Percentiles rank a stretch among this genome's conserved stretches.
phyloP scores from a whole-genome alignment of 768 basidiomycete species.

The Podaxis mareebaensis region DNA sequence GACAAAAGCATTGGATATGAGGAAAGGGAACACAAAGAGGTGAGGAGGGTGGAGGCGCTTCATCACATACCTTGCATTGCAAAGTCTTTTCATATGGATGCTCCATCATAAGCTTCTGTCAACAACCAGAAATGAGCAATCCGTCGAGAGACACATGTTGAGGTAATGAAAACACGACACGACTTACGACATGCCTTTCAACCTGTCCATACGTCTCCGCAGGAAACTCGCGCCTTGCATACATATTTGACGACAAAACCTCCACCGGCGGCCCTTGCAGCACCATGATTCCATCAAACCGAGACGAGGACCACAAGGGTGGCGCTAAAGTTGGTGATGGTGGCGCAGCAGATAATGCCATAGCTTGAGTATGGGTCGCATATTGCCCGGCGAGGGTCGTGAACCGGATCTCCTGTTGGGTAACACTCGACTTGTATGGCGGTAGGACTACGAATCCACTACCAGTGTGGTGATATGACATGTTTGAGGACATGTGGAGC shows the following conservation, averaged over 20 bases:
- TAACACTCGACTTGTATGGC: neutral
- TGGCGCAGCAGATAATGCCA: neutral
- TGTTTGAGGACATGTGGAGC: neutral
- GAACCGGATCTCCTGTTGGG: neutral
- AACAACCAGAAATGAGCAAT: neutral
- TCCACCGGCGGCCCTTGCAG: neutral
- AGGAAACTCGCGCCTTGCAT: neutral
- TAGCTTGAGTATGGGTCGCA: neutral
- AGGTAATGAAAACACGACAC: neutral
- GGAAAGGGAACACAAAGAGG: neutral
- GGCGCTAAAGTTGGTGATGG: neutral
- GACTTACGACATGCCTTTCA: constrained; percentile 5
- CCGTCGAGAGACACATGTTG: neutral
- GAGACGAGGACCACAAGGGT: too few relatives aligned
- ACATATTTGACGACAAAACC: neutral
- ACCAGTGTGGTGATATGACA: neutral
- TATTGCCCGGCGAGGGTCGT: neutral
- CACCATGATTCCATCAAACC: neutral
- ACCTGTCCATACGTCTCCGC: neutral
- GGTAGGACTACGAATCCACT: neutral
- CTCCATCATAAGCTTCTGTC: neutral
- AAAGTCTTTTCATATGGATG: neutral
- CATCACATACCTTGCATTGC: neutral
- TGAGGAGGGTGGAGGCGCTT: too few relatives aligned
- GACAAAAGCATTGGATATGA: neutral